Conservation (phyloP, 2,329 filamentous ascomycete species). For the Fonsecaea pedrosoi region DNA sequence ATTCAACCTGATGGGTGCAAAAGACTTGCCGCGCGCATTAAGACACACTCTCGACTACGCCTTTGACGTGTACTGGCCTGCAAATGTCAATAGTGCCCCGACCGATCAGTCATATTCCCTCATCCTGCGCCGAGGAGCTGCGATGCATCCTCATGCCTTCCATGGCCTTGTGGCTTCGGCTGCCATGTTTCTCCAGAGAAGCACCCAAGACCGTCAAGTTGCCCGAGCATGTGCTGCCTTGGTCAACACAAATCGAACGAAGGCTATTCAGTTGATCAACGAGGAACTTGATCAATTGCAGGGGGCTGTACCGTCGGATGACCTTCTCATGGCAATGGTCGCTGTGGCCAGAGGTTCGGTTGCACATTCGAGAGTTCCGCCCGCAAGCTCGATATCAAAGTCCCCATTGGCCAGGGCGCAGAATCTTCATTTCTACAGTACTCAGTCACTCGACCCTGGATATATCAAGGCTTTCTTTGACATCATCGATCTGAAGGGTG, state of each 20-base stretch:
- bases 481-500: background rate
- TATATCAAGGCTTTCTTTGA: background rate
- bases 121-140: background rate
- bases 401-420: background rate
- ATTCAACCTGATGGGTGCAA: background rate
- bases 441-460: background rate
- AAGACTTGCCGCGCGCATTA: background rate
- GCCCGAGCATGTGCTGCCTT: background rate
- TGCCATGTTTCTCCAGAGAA: slow-evolving; percentile 1
- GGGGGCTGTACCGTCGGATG: background rate
- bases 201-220: background rate
- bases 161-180: background rate
- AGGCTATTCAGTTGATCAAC: background rate
- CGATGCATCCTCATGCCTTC: background rate
- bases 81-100: background rate
- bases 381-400: background rate
- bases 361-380: background rate
- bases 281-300: background rate
- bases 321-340: background rate
- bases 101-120: background rate
- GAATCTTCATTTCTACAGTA: slow-evolving; percentile 4
- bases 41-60: background rate
- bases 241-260: background rate
- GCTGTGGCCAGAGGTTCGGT: background rate
- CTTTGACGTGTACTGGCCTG: background rate